Evolutionary conservation across 1,284 basidiomycete genomes (phyloP).

Genomic region (Apiotrichum brassicae): DNA sequence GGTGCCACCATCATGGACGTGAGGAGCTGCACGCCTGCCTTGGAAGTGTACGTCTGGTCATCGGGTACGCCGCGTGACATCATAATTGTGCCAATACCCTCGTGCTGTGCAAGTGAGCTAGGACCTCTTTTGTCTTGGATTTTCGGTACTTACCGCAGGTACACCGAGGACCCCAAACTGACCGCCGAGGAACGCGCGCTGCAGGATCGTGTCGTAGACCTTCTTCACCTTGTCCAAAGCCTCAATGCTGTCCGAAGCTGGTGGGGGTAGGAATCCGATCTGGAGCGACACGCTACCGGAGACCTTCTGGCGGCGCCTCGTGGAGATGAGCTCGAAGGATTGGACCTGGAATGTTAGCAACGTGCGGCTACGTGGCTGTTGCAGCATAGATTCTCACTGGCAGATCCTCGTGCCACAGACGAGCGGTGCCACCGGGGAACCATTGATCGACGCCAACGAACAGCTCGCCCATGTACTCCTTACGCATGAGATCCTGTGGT

Average conservation of each 20-base stretch:
- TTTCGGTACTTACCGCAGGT: slow-evolving; percentile 60
- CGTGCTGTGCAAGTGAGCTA: slow-evolving; percentile 55
- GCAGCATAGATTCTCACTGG: slow-evolving; percentile 24
- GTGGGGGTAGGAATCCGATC: slow-evolving; percentile 63
- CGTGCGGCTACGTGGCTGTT: background rate
- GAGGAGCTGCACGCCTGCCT: slow-evolving; percentile 5
- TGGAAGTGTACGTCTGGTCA: background rate
- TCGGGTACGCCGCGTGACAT: slow-evolving; percentile 13
- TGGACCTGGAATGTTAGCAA: slow-evolving; percentile 7
- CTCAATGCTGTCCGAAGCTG: slow-evolving; percentile 20
- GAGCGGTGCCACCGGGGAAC: slow-evolving; percentile 55
- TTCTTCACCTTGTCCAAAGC: slow-evolving; percentile 31
- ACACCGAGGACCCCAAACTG: slow-evolving; percentile 51
- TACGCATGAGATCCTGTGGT: slow-evolving; percentile 55
- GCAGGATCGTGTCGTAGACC: slow-evolving; percentile 60
- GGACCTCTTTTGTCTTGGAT: too few species aligned
- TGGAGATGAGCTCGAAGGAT: slow-evolving; percentile 51
- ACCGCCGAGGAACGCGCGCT: slow-evolving; percentile 55
- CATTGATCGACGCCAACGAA: slow-evolving; percentile 70
- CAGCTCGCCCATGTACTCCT: slow-evolving; percentile 90
- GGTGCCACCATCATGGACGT: slow-evolving; percentile 23
- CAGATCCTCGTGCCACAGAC: slow-evolving; percentile 35
- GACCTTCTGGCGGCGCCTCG: slow-evolving; percentile 48
- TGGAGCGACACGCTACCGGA: slow-evolving; percentile 64
- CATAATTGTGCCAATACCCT: slow-evolving; percentile 74